phyloP scores from a whole-genome alignment of 345 rosid genomes.

The Erodium maritimum region DNA sequence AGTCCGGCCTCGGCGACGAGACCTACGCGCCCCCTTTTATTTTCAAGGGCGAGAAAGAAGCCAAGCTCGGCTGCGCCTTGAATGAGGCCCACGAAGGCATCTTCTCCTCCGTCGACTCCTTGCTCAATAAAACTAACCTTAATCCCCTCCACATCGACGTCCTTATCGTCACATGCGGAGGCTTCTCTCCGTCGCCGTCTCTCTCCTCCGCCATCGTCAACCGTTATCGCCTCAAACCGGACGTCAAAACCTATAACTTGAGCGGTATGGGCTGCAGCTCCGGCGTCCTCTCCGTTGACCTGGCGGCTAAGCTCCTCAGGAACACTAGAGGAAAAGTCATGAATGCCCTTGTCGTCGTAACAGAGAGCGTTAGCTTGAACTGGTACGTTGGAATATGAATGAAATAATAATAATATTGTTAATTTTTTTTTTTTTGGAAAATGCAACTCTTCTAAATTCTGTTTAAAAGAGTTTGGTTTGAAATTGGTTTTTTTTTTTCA shows the following conservation, averaged over 20 bases:
- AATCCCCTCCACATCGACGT: slow-evolving; percentile 8
- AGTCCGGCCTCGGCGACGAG: slow-evolving; percentile 18
- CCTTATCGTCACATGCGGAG: slow-evolving; percentile 13
- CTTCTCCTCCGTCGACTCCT: slow-evolving; percentile 8
- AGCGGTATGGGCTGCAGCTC: slow-evolving; percentile 22
- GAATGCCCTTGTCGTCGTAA: slow-evolving; percentile 13
- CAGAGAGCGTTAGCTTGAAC: slow-evolving; percentile 14
- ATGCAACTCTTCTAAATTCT: too few relatives aligned
- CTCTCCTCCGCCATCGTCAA: slow-evolving; percentile 12
- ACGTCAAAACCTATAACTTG: slow-evolving; percentile 13
- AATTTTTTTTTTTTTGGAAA: too few relatives aligned
- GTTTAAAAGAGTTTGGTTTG: too few relatives aligned
- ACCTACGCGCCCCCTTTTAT: slow-evolving; percentile 18
- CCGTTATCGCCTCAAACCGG: slow-evolving; percentile 10
- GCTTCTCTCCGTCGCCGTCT: slow-evolving; percentile 14
- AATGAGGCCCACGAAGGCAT: slow-evolving; percentile 12
- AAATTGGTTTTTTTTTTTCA: too few relatives aligned
- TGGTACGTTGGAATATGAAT: not conserved
- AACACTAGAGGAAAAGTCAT: not conserved
- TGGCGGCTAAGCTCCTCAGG: slow-evolving; percentile 8
- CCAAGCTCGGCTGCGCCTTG: slow-evolving; percentile 8
- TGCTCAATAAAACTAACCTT: slow-evolving; percentile 9
- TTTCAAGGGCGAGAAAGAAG: not conserved
- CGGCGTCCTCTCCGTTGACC: slow-evolving; percentile 12
- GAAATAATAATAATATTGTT: too few relatives aligned